These are phyloP conservation scores for Musa schizocarpa DNA, from an alignment of 176 grass and related monocot genomes.

Conservation along the genomic window DNA sequence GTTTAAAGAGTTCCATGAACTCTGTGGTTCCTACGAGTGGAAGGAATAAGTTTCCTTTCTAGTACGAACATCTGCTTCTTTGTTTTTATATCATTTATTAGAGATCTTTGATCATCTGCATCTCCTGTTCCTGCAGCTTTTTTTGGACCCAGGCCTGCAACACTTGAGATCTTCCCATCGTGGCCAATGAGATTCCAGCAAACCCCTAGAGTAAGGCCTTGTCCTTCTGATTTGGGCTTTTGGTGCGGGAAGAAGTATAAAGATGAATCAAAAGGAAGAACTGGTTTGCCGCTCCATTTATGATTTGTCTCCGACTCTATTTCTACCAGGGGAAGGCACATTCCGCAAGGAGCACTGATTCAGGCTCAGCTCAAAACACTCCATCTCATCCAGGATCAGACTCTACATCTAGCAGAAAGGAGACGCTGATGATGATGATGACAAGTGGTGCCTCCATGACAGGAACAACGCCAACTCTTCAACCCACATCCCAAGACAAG, in stretches of 20 bases:
- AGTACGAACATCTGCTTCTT: slow-evolving; percentile 29
- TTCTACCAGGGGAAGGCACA: slow-evolving; percentile 29
- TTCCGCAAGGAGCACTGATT: slow-evolving; percentile 38
- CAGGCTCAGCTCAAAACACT: neutral
- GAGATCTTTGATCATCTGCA: slow-evolving; percentile 37
- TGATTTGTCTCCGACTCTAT: slow-evolving; percentile 11
- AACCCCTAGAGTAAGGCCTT: slow-evolving; percentile 62
- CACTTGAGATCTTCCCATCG: slow-evolving; percentile 86
- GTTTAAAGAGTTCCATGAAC: neutral
- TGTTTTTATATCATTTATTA: slow-evolving; percentile 37
- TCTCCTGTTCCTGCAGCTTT: slow-evolving; percentile 49
- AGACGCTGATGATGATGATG: slow-evolving; percentile 33
- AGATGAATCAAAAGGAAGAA: neutral
- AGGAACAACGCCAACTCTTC: slow-evolving; percentile 10
- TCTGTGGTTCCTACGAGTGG: slow-evolving; percentile 23
- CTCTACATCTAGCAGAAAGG: slow-evolving; percentile 34
- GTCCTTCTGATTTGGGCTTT: neutral
- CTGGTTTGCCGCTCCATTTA: neutral
- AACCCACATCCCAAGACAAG: slow-evolving; percentile 42
- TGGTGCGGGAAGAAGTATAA: neutral
- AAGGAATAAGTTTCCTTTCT: slow-evolving; percentile 21
- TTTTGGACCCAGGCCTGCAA: slow-evolving; percentile 45
- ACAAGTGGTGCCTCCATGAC: slow-evolving; percentile 35
- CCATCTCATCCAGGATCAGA: slow-evolving; percentile 1
- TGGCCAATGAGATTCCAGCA: slow-evolving; percentile 68